A percentile compares a stretch with the other conserved stretches of the same genome.
These are phyloP conservation scores for Grosmannia serpens DNA, from an alignment of 2,329 filamentous ascomycete species.

Conservation along the genomic window DNA sequence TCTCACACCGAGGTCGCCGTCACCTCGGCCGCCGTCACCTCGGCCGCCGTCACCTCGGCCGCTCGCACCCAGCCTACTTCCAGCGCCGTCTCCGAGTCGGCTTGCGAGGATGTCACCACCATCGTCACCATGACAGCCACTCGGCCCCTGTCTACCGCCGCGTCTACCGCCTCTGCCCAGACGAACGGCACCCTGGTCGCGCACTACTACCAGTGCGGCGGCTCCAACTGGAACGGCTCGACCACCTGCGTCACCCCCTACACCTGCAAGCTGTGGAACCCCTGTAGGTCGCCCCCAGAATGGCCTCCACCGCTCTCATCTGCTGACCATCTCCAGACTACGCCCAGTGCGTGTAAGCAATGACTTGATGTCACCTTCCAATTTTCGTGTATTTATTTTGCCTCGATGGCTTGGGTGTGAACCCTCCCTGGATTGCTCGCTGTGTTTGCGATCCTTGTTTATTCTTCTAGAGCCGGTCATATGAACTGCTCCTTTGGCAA, in stretches of 20 bases:
- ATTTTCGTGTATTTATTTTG: background rate
- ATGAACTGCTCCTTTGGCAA: no score
- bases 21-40: no score
- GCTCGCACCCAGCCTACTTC: no score
- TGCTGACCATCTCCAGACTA: background rate
- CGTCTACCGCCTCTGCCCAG: no score
- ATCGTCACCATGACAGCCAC: no score
- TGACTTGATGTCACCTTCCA: background rate
- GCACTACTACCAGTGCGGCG: constrained; percentile 18
- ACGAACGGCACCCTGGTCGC: no score
- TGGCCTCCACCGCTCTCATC: background rate
- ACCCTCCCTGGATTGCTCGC: background rate
- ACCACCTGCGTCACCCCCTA: constrained; percentile 15
- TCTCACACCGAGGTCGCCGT: no score
- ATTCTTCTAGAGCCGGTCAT: background rate
- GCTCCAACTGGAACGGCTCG: constrained; percentile 15
- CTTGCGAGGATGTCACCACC: no score
- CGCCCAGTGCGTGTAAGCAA: background rate
- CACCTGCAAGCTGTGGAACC: constrained; percentile 12
- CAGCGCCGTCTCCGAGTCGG: no score
- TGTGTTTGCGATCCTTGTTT: background rate
- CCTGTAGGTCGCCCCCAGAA: background rate
- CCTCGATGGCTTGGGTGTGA: background rate
- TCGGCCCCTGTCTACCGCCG: no score
- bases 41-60: no score